Conservation (phyloP, 768 basidiomycete genomes). For the Trametopsis cervina region DNA sequence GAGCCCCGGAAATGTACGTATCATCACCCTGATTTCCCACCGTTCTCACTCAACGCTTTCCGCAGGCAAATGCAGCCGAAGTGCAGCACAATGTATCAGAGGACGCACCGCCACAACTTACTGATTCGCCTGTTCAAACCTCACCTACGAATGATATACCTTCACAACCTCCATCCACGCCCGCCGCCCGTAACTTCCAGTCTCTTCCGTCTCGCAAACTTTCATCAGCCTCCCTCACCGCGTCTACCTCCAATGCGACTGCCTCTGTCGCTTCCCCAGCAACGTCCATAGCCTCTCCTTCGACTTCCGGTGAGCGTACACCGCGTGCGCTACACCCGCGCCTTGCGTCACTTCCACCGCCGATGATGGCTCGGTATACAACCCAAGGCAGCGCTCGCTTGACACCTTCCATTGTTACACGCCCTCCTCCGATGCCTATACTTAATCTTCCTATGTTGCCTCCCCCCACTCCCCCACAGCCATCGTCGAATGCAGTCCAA, state of each 20-base stretch:
- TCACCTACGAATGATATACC: too few relatives aligned
- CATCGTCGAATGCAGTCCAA: conserved; percentile 14
- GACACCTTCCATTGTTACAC: conserved; percentile 38
- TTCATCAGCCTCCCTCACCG: not conserved
- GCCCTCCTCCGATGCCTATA: conserved; percentile 39
- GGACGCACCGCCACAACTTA: too few relatives aligned
- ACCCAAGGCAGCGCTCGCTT: conserved; percentile 35
- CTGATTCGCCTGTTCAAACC: too few relatives aligned
- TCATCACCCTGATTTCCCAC: too few relatives aligned
- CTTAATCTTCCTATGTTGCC: conserved; percentile 45
- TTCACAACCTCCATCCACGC: too few relatives aligned
- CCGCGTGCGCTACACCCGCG: conserved; percentile 15
- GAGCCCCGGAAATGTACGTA: too few relatives aligned
- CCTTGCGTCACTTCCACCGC: conserved; percentile 24
- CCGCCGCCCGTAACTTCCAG: too few relatives aligned
- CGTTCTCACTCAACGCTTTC: too few relatives aligned
- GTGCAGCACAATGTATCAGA: too few relatives aligned
- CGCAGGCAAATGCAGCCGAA: too few relatives aligned
- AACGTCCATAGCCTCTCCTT: not conserved
- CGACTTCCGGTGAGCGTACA: not conserved
- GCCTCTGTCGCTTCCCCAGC: not conserved
- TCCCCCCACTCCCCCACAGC: conserved; percentile 17
- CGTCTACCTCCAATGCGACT: not conserved
- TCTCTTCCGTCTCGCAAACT: conserved; percentile 3
- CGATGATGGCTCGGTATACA: conserved; percentile 23